Evolutionary conservation across 2,329 filamentous ascomycete species (phyloP).

Genomic region (Didymella pinodella): DNA sequence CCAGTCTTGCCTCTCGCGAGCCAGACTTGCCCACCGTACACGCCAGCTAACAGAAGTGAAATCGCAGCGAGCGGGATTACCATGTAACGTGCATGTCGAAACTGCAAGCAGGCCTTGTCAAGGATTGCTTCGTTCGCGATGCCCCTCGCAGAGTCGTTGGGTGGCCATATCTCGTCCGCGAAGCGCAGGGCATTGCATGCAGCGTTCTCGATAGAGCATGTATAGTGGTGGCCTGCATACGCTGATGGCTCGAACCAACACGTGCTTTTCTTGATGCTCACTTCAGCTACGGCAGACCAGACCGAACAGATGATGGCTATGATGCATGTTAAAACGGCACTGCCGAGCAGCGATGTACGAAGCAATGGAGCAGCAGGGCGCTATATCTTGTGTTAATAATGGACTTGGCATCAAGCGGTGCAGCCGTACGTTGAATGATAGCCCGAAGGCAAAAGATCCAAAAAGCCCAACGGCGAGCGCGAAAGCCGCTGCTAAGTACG

Average conservation of each 20-base stretch:
- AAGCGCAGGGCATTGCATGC: constrained; percentile 5
- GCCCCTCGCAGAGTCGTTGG: not conserved
- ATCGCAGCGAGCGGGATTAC: constrained; percentile 1
- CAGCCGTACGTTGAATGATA: constrained; percentile 4
- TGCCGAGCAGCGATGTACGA: not conserved
- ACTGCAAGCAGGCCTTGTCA: not conserved
- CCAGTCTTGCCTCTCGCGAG: not conserved
- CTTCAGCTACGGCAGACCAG: constrained; percentile 4
- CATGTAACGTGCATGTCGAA: constrained; percentile 4
- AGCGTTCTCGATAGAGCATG: constrained; percentile 7
- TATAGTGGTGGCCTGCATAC: not conserved
- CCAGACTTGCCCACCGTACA: constrained; percentile 5
- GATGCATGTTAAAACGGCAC: not conserved
- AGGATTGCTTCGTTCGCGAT: not conserved
- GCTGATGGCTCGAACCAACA: not conserved
- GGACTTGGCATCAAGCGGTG: not conserved
- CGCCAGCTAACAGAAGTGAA: not conserved
- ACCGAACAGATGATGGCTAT: not conserved
- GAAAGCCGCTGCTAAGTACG: constrained; percentile 4
- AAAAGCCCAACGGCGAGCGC: not conserved
- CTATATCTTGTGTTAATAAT: not conserved
- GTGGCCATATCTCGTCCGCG: not conserved
- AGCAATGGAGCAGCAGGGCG: not conserved
- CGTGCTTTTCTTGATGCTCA: not conserved
- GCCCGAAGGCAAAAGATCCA: constrained; percentile 2